Evolutionary conservation across 2,329 filamentous ascomycete species (phyloP), one percentile per base, ranked within the genome.

Genomic region (Diaporthe caulivora): DNA sequence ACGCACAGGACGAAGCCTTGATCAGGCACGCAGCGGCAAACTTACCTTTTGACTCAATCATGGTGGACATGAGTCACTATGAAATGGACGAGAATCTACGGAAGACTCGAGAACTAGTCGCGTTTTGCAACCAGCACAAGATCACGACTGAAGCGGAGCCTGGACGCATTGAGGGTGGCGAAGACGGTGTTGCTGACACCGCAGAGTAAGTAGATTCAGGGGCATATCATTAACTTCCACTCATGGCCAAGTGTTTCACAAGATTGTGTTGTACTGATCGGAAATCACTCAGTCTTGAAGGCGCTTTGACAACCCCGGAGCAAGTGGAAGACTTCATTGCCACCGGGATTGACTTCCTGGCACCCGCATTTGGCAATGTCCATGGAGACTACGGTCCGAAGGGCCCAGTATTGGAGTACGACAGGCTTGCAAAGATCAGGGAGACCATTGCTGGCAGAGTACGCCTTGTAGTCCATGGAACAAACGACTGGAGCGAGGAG

Each of bases 31-130:
- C 89, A 0, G 89, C 89, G 0, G 84, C 87, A 73, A 82, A 84
- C 7, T 83, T 89, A 58, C 85, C 85, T 0, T 93, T 93, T 77
- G 92, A 93, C 79, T 87, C 85, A 60, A 92, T 93, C 80, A 94
- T 94, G 92, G 90, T 93, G 5, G 92, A 94, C 81, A 94, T 94
- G 92, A 90, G 87, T 74, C 92, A 94, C 80, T 92, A 92, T 79
- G 91, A 92, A 78, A 92, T 91, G 77, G 91, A 88, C 72, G 92
- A 93, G 83, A 94, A 94, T 77, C 84, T 94, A 31, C 83, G 86
- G 3, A 86, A 89, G 79, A 94, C 92, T 26, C 85, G 85, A 67
- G 90, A 93, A 76, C 82, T 94, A 67, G 90, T 91, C 9, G 83
- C 82, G 29, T 90, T 92, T 79, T 93, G 92, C 79, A 88, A 93